Percentiles rank a stretch among this genome's conserved stretches.
phyloP scores from a whole-genome alignment of 345 rosid genomes.

The Salix viminalis region DNA sequence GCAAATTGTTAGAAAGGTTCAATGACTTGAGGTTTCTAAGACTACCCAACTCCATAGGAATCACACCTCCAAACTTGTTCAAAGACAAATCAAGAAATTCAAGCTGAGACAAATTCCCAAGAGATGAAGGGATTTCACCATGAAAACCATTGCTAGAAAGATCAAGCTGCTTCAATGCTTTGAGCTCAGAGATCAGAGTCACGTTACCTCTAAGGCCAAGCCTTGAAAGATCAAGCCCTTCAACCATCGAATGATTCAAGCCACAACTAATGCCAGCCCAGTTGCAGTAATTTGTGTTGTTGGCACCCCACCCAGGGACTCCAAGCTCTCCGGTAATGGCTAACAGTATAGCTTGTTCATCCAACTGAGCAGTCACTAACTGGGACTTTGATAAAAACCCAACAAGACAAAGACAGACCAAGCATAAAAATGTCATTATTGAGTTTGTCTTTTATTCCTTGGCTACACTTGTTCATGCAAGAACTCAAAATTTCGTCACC shows the following conservation, averaged over 20 bases:
- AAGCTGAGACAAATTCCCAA: conserved; percentile 39
- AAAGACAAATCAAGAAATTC: conserved; percentile 45
- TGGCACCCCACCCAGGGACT: conserved; percentile 78
- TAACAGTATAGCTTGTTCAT: conserved; percentile 54
- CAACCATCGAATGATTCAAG: conserved; percentile 60
- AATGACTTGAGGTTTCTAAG: conserved; percentile 34
- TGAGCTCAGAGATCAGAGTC: conserved; percentile 48
- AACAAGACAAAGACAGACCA: conserved; percentile 39
- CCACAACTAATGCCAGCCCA: conserved; percentile 75
- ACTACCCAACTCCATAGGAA: conserved; percentile 41
- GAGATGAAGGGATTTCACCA: conserved; percentile 20
- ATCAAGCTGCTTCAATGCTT: conserved; percentile 28
- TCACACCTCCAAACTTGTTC: conserved; percentile 53
- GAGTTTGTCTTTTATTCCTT: neutral
- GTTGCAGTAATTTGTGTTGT: conserved; percentile 59
- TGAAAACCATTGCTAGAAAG: conserved; percentile 27
- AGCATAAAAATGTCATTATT: conserved; percentile 42
- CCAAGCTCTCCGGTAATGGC: conserved; percentile 65
- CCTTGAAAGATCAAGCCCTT: conserved; percentile 69
- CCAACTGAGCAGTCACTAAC: conserved; percentile 39
- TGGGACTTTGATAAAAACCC: conserved; percentile 52
- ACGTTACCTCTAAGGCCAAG: conserved; percentile 76
- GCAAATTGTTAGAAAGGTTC: conserved; percentile 45
- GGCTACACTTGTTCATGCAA: conserved; percentile 10
- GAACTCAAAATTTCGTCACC: conserved; percentile 14